Percentiles rank a stretch among this genome's conserved stretches.
Conservation (phyloP, 495 filamentous ascomycete genomes). For the Neurospora sublineolata region DNA sequence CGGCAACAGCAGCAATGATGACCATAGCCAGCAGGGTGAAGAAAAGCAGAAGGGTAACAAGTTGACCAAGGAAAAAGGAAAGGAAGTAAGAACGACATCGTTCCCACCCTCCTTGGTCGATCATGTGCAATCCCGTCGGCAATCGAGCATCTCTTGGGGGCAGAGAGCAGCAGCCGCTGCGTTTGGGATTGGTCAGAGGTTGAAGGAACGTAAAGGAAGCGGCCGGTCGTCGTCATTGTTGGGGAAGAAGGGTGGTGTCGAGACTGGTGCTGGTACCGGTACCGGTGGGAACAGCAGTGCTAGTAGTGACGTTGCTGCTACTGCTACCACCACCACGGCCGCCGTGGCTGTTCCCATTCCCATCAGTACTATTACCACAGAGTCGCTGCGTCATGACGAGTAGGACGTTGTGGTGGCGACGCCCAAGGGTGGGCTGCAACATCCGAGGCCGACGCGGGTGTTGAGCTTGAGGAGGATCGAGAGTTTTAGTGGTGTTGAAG, state of each 20-base stretch:
- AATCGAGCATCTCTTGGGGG: constrained; percentile 8
- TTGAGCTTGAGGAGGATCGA: constrained; percentile 25
- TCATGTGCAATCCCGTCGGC: neutral
- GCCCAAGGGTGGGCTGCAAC: constrained; percentile 18
- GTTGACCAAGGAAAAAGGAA: constrained; percentile 3
- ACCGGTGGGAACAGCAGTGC: neutral
- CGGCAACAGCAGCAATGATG: neutral
- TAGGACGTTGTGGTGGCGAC: constrained; percentile 12
- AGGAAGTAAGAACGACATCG: neutral
- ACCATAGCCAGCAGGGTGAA: constrained; percentile 5
- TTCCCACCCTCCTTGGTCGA: neutral
- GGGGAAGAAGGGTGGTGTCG: neutral
- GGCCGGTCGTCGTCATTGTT: neutral
- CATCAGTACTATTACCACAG: neutral
- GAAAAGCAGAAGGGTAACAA: neutral
- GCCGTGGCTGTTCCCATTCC: neutral
- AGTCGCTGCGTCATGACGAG: neutral
- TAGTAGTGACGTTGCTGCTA: neutral
- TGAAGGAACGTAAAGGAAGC: constrained; percentile 8
- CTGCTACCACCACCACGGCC: neutral
- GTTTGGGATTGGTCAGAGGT: constrained; percentile 7
- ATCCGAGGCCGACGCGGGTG: constrained; percentile 24
- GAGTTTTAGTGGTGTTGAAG: constrained; percentile 7
- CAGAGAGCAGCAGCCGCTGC: constrained; percentile 14
- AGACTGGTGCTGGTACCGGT: neutral